Base-by-base conservation (phyloP, 495 filamentous ascomycete species). In the Lasiosphaeris hirsuta region DNA sequence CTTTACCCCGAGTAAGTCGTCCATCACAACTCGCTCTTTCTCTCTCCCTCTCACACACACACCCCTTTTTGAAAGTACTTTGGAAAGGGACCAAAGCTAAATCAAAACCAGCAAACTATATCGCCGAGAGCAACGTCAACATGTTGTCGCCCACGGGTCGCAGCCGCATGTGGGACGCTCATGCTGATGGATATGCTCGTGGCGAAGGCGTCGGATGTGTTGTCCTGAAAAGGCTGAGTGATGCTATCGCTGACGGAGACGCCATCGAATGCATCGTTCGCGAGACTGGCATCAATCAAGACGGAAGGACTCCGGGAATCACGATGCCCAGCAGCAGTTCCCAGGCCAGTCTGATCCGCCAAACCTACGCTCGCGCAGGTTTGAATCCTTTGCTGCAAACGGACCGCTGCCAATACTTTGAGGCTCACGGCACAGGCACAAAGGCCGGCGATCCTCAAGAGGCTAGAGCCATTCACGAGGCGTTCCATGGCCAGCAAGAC, bases 231-330 rank as follows among this genome's bases (percentile, higher is more conserved):
- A 64, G 58, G 7, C 64, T 87, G 0, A 50, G 48, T 2, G 73
- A 78, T 42, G 86, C 79, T 6, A 43, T 81, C 4, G 40, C 53
- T 1, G 73, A 80, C 54, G 70, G 72, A 4, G 74, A 82, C 55
- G 76, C 78, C 14, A 81, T 88, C 35, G 72, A 84, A n/a, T 80
- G 75, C 3, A 72, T 89, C 3, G 82, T 90, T 55, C 76, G 81
- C 9, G 75, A 71, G 0, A 76, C 76, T 10, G 74, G 72, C 0
- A 66, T 79, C 23, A 86, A 86, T 54, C 71, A 83, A 50, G 81
- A 85, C 61, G 79, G 81, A 18, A 71, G 74, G 13, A 71, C 72
- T 0, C 68, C 70, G 0, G 76, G 76, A 3, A 78, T 86, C 10
- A 84, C 78, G 2, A 67, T 78, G 44, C 84, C 85, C 0, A 80